phyloP scores from a whole-genome alignment of 805 yeast species.

The Ogataea sp. region DNA sequence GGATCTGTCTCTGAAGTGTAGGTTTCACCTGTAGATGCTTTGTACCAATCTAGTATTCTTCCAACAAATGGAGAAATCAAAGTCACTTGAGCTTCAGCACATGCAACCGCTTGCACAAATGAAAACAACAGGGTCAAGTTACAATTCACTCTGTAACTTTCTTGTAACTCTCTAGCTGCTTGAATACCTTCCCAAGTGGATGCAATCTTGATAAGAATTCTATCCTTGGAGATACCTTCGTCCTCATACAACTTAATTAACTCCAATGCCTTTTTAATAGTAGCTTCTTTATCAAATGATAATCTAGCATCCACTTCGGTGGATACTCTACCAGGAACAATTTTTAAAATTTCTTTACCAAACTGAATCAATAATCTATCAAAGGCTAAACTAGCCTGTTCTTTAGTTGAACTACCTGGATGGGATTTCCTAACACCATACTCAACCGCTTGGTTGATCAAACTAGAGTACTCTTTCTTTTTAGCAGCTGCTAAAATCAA shows the following conservation, averaged over 20 bases:
- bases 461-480: constrained; percentile 68
- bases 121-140: constrained; percentile 86
- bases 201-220: constrained; percentile 84
- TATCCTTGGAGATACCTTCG: constrained; percentile 68
- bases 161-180: constrained; percentile 84
- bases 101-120: constrained; percentile 86
- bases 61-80: constrained; percentile 92
- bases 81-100: constrained; percentile 87
- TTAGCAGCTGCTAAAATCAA: constrained; percentile 82
- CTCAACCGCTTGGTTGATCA: constrained; percentile 75
- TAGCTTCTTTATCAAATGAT: constrained; percentile 81
- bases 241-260: constrained; percentile 73
- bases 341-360: constrained; percentile 74
- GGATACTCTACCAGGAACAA: constrained; percentile 91
- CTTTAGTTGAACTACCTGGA: constrained; percentile 29
- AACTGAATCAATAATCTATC: constrained; percentile 82
- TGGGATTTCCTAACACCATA: constrained; percentile 37
- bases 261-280: constrained; percentile 78
- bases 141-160: constrained; percentile 72
- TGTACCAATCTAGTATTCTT: constrained; percentile 90
- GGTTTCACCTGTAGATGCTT: constrained; percentile 73
- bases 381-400: constrained; percentile 62
- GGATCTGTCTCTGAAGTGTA: constrained; percentile 68
- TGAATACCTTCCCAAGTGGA: constrained; percentile 95
- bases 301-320: constrained; percentile 93